A percentile compares a stretch with the other conserved stretches of the same genome.
Evolutionary conservation across 345 rosid genomes (phyloP).

Genomic region (Kernera saxatilis): DNA sequence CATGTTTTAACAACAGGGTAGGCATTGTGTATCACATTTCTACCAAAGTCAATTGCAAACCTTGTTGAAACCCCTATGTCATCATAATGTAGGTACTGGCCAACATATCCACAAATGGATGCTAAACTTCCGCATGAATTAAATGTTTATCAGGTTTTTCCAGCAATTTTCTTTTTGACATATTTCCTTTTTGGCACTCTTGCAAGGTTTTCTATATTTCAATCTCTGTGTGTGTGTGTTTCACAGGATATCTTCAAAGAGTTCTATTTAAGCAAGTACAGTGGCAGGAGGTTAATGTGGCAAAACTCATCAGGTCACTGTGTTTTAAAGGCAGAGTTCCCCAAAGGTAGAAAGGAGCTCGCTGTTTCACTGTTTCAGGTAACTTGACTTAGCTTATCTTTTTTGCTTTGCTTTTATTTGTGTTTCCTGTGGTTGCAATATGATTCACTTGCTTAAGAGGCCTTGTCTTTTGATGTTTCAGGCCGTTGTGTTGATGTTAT

Average conservation of each 20-base stretch:
- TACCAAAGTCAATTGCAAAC: neutral
- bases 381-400: slow-evolving; percentile 30
- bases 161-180: neutral
- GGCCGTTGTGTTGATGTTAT: slow-evolving; percentile 89
- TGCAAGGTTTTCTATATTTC: slow-evolving; percentile 1
- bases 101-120: slow-evolving; percentile 97
- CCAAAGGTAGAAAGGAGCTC: slow-evolving; percentile 86
- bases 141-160: slow-evolving; percentile 77
- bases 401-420: neutral
- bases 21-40: neutral
- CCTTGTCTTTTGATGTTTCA: slow-evolving; percentile 22
- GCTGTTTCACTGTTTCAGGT: slow-evolving; percentile 95
- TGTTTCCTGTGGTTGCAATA: slow-evolving; percentile 26
- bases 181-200: slow-evolving; percentile 23
- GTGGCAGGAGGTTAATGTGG: slow-evolving; percentile 96
- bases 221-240: neutral
- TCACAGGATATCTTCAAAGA: slow-evolving; percentile 84
- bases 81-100: slow-evolving; percentile 80
- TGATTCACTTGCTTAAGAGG: slow-evolving; percentile 12
- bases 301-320: slow-evolving; percentile 91
- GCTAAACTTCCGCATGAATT: slow-evolving; percentile 90
- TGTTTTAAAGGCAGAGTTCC: slow-evolving; percentile 80
- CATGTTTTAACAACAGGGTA: slow-evolving; percentile 92
- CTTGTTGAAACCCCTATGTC: slow-evolving; percentile 29
- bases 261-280: slow-evolving; percentile 90